Conservation (phyloP, 192 early-diverging fungal species). For the Irineochytrium annulatum region DNA sequence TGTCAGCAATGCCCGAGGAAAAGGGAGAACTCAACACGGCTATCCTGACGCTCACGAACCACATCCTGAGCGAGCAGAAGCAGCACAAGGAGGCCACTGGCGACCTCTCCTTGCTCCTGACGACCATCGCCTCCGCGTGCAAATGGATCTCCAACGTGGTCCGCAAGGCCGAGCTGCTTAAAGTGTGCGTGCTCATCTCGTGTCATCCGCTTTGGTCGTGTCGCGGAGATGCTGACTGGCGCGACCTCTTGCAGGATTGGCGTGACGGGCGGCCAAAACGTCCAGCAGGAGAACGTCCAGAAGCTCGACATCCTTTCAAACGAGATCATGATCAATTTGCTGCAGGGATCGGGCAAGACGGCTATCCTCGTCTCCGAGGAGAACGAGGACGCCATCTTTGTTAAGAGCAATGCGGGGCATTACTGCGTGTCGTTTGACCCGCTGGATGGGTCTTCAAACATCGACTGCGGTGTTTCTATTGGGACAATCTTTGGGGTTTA, state of each 20-base stretch:
- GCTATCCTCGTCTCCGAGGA: slow-evolving; percentile 96
- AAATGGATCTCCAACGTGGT: slow-evolving; percentile 98
- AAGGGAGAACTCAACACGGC: slow-evolving; percentile 72
- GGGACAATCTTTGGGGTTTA: slow-evolving; percentile 99
- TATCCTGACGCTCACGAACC: slow-evolving; percentile 89
- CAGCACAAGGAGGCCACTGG: slow-evolving; percentile 80
- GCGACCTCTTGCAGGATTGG: slow-evolving; percentile 60
- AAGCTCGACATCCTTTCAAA: slow-evolving; percentile 97
- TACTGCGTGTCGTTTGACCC: slow-evolving; percentile 98
- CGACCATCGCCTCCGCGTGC: slow-evolving; percentile 87
- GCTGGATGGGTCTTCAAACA: slow-evolving; percentile 95
- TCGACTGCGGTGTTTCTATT: slow-evolving; percentile 96
- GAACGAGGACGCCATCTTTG: slow-evolving; percentile 87
- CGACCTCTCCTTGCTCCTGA: slow-evolving; percentile 88
- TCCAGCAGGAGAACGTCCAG: slow-evolving; percentile 93
- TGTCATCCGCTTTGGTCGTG: background rate
- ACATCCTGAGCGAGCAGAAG: slow-evolving; percentile 90
- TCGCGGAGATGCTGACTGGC: background rate
- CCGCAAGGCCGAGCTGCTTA: slow-evolving; percentile 91
- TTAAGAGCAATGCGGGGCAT: slow-evolving; percentile 75
- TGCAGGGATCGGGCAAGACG: slow-evolving; percentile 83
- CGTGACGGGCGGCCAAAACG: slow-evolving; percentile 79
- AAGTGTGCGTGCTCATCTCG: slow-evolving; percentile 63
- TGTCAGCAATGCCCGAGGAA: slow-evolving; percentile 21
- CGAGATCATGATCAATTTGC: slow-evolving; percentile 96